These are phyloP conservation scores for Leishmania tarentolae DNA, from an alignment of 208 protist species.

Conservation along the genomic window DNA sequence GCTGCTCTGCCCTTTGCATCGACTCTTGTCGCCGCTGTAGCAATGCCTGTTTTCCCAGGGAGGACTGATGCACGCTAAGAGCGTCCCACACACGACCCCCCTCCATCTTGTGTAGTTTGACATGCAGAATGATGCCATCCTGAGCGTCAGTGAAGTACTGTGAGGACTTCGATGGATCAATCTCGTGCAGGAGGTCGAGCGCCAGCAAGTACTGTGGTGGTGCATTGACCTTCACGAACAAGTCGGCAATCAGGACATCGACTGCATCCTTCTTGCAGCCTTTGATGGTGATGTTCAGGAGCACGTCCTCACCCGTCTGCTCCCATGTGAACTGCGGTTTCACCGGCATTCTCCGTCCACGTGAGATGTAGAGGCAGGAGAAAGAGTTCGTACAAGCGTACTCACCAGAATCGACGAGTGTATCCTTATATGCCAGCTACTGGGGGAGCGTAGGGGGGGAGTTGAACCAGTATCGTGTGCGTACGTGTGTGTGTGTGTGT, in stretches of 20 bases:
- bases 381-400: not conserved
- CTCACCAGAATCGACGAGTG: not conserved
- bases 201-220: conserved; percentile 81
- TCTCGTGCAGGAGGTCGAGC: conserved; percentile 83
- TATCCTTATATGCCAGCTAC: not conserved
- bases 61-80: conserved; percentile 45
- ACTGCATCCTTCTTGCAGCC: conserved; percentile 82
- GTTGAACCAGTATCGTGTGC: not conserved
- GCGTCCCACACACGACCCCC: conserved; percentile 52
- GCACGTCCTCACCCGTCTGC: conserved; percentile 74
- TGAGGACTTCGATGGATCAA: conserved; percentile 57
- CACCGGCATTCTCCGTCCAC: conserved; percentile 70
- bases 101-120: conserved; percentile 71
- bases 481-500: not conserved
- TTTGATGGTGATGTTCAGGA: conserved; percentile 76
- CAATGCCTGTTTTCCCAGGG: conserved; percentile 42
- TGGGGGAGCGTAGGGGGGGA: not conserved
- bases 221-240: conserved; percentile 88
- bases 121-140: conserved; percentile 45
- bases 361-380: not conserved
- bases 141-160: conserved; percentile 45
- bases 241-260: conserved; percentile 83
- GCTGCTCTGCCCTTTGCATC: conserved; percentile 65
- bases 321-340: conserved; percentile 88
- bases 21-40: conserved; percentile 69